Evolutionary conservation across 2,329 filamentous ascomycete species (phyloP).

Genomic region (Harringtonia aguacate): DNA sequence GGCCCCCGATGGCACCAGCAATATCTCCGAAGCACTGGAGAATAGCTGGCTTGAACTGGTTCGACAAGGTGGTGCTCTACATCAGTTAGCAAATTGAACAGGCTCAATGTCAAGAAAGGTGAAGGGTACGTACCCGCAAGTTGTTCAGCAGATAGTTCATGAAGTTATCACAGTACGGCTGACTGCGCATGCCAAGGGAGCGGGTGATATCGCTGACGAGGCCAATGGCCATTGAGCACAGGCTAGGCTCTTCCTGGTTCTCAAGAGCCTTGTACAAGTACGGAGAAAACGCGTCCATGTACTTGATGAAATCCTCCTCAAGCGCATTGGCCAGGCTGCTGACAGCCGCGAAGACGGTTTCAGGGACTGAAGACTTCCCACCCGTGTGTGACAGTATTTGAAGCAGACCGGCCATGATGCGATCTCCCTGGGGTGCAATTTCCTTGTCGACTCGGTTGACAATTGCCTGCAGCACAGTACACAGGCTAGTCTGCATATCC

Average conservation of each 20-base stretch:
- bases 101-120: conserved; percentile 6
- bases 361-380: conserved; percentile 85
- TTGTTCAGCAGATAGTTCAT: conserved; percentile 98
- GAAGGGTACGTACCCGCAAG: conserved; percentile 54
- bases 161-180: conserved; percentile 92
- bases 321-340: conserved; percentile 85
- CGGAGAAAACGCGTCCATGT: conserved; percentile 91
- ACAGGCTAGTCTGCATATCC: conserved; percentile 94
- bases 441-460: conserved; percentile 86
- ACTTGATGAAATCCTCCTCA: conserved; percentile 88
- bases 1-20: conserved; percentile 81
- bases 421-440: conserved; percentile 79
- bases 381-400: conserved; percentile 68
- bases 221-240: conserved; percentile 96
- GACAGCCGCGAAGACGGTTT: conserved; percentile 85
- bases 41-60: conserved; percentile 97
- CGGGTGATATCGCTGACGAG: conserved; percentile 94
- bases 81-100: conserved; percentile 3
- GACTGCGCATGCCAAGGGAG: conserved; percentile 78
- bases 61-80: conserved; percentile 73
- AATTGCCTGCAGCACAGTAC: conserved; percentile 83
- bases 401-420: conserved; percentile 84
- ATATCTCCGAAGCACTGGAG: conserved; percentile 97
- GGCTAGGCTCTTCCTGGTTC: conserved; percentile 88
- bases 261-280: conserved; percentile 89